Conservation (phyloP, 2,329 filamentous ascomycete genomes). For the Aspergillus tubingensis region DNA sequence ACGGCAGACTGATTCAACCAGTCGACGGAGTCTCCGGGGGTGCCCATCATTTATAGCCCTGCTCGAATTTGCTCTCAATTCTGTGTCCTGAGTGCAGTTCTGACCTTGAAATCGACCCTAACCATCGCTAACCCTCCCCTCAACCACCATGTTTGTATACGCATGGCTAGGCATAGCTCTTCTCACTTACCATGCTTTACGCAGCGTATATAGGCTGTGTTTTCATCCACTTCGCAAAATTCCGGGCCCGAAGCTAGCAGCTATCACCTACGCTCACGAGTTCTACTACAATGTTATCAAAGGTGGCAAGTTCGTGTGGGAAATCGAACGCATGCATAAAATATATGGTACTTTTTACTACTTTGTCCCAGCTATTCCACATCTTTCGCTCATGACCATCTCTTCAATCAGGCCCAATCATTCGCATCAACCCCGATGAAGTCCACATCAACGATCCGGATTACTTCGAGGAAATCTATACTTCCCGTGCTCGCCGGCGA, state of each 20-base stretch:
- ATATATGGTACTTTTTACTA: not conserved
- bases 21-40: no score
- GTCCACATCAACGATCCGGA: slow-evolving; percentile 38
- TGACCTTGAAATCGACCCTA: no score
- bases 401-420: slow-evolving; percentile 30
- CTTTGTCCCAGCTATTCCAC: no score
- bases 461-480: slow-evolving; percentile 38
- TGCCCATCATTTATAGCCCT: no score
- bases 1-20: no score
- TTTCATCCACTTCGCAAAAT: not conserved
- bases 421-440: slow-evolving; percentile 38
- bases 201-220: not conserved
- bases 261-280: not conserved
- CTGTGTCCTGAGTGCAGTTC: no score
- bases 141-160: not conserved
- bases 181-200: not conserved
- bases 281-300: slow-evolving; percentile 2
- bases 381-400: not conserved
- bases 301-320: not conserved
- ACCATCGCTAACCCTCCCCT: not conserved
- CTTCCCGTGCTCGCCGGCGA: slow-evolving; percentile 24
- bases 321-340: not conserved
- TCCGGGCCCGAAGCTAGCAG: not conserved
- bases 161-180: not conserved
- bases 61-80: no score